Evolutionary conservation across 768 basidiomycete genomes (phyloP), one percentile per base, ranked within the genome.

Genomic region (Tulasnella sp.): DNA sequence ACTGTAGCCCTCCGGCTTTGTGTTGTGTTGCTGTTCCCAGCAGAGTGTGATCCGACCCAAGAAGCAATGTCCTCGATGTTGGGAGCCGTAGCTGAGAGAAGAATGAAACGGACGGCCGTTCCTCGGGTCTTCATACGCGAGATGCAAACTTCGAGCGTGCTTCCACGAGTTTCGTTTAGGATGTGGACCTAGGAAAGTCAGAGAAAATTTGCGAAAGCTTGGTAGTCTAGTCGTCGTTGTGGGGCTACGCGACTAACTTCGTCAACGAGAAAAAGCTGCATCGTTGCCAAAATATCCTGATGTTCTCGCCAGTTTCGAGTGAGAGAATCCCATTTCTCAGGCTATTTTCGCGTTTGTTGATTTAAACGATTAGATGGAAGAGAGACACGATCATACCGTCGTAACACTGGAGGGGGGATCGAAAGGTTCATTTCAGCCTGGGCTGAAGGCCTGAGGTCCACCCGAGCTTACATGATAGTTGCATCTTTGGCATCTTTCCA

Each of bases 311-410:
- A 96, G 81, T 90, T 92, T 67, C 97, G 87, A 7, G 96, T 98
- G 77, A 99, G 84, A 72, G 93, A 93, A 81, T 99, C 97, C 92
- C 95, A 96, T 84, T 99, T 99, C 84, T 99, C 97, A 2, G 93
- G 94, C 92, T 95, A 81, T 42, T 81, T 46, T 81, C 79, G 48
- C 74, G 78, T 35, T 81, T 78, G 44, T 44, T 15, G 3, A 15
- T 15, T 2, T 44, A 15, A 44, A 16, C 0, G 1, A 44, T 44
- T 2, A 13, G 16, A 44, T 4, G 4, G 1, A 44, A 83, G 42
- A 29, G 51, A 7, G 23, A 5, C 18, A 44, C 42, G 48, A 39
- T 71, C 86, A 84, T 82, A 93, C 94, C 71, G 94, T 96, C 29
- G 94, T 93, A 70, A 96, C 88, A 77, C 92, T 93, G 39, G 26